phyloP scores from a whole-genome alignment of 768 basidiomycete species.

The Mycena floridula region DNA sequence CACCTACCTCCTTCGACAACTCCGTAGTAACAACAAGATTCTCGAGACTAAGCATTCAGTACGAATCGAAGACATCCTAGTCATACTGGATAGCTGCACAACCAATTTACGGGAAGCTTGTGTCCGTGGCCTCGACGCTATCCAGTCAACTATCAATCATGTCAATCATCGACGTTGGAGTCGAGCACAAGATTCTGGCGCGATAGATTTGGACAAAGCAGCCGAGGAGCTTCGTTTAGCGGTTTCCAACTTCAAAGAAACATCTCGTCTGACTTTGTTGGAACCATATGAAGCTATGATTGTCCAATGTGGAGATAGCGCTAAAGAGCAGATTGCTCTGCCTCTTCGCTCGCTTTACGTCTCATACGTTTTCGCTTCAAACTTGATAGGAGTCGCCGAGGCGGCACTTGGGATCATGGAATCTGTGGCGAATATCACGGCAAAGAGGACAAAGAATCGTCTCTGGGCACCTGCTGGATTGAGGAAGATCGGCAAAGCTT shows the following conservation, averaged over 20 bases:
- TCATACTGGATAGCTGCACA: constrained; percentile 27
- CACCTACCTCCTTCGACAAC: constrained; percentile 28
- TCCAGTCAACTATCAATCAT: constrained; percentile 17
- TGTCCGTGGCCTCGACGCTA: constrained; percentile 18
- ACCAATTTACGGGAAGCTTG: constrained; percentile 25
- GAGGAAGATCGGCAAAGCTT: constrained; percentile 7
- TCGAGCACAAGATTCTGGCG: constrained; percentile 8
- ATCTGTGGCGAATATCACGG: constrained; percentile 27
- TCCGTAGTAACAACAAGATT: constrained; percentile 17
- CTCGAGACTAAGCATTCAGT: constrained; percentile 22
- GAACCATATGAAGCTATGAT: constrained; percentile 33
- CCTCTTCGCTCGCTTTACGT: constrained; percentile 40
- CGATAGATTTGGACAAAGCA: constrained; percentile 18
- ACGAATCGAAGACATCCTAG: constrained; percentile 27
- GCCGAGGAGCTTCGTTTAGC: constrained; percentile 18
- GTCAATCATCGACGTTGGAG: constrained; percentile 31
- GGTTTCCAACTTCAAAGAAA: constrained; percentile 24
- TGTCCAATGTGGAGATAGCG: constrained; percentile 6
- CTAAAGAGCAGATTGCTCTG: constrained; percentile 4
- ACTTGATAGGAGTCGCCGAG: constrained; percentile 31
- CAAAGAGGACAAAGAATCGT: constrained; percentile 29
- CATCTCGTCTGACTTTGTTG: constrained; percentile 29
- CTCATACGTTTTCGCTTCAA: constrained; percentile 43
- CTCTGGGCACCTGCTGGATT: constrained; percentile 48
- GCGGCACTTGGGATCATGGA: constrained; percentile 30